A percentile compares a stretch with the other conserved stretches of the same genome.
phyloP scores from a whole-genome alignment of 805 yeast genomes.

The Blastobotrys terrestris region DNA sequence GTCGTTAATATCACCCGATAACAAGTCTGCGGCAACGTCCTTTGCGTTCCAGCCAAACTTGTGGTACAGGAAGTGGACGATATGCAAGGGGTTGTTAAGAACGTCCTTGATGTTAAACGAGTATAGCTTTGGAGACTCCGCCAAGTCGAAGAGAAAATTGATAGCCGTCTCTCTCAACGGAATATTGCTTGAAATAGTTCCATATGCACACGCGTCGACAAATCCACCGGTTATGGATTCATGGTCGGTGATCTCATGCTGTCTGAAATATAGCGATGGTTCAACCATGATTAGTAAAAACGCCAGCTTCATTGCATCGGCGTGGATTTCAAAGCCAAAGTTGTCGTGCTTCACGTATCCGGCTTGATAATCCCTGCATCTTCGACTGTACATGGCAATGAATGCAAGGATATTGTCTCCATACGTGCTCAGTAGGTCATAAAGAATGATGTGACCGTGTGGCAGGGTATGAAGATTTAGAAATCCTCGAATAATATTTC shows the following conservation, averaged over 20 bases:
- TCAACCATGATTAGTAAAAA: slow-evolving; percentile 8
- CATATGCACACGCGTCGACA: background rate
- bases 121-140: slow-evolving; percentile 1
- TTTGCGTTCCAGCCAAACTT: slow-evolving; percentile 29
- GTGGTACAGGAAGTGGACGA: slow-evolving; percentile 13
- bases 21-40: slow-evolving; percentile 35
- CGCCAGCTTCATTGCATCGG: slow-evolving; percentile 8
- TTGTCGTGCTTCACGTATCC: background rate
- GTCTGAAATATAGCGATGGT: slow-evolving; percentile 2
- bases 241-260: too few species aligned
- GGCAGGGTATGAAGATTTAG: slow-evolving; percentile 11
- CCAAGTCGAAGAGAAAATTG: background rate
- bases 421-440: slow-evolving; percentile 4
- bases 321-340: slow-evolving; percentile 8
- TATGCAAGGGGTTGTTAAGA: slow-evolving; percentile 8
- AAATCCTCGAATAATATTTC: slow-evolving; percentile 14
- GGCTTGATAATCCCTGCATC: slow-evolving; percentile 9
- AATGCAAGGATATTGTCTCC: slow-evolving; percentile 7
- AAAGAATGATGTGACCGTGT: slow-evolving; percentile 9
- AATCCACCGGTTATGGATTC: slow-evolving; percentile 1
- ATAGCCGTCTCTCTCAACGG: slow-evolving; percentile 6
- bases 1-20: slow-evolving; percentile 26
- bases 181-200: background rate
- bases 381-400: slow-evolving; percentile 4
- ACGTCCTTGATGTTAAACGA: background rate